Evolutionary conservation across 192 early-diverging fungal species (phyloP).

Genomic region (Coemansia sp.): DNA sequence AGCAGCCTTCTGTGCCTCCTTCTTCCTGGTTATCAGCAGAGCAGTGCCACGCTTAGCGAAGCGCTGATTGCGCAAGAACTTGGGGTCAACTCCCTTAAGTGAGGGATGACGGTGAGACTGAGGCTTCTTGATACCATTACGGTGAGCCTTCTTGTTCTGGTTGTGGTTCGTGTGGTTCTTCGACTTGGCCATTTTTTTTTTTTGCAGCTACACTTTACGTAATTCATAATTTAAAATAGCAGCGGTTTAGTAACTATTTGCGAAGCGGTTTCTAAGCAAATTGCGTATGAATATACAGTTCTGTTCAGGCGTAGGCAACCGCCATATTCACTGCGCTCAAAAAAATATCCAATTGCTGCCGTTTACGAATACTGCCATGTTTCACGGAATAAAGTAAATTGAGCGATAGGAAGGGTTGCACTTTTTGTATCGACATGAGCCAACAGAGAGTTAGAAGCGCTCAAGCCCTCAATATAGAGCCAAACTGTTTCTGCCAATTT

Average conservation of each 20-base stretch:
- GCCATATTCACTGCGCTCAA: not conserved
- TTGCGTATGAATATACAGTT: not conserved
- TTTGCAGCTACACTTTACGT: not conserved
- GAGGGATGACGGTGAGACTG: conserved; percentile 85
- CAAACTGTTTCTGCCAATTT: not conserved
- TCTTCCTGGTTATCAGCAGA: conserved; percentile 40
- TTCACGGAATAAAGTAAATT: too few species aligned
- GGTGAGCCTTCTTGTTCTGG: conserved; percentile 99
- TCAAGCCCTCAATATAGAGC: not conserved
- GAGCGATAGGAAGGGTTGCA: not conserved
- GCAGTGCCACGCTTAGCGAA: conserved; percentile 73
- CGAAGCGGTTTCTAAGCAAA: not conserved
- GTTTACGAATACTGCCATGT: not conserved
- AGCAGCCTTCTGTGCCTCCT: conserved; percentile 34
- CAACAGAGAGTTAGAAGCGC: not conserved
- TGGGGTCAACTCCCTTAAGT: conserved; percentile 88
- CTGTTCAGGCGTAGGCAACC: not conserved
- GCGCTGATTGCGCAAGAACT: conserved; percentile 98
- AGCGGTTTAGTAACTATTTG: not conserved
- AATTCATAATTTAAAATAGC: not conserved
- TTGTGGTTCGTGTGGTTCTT: conserved; percentile 99
- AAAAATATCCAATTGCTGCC: not conserved
- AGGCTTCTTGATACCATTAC: conserved; percentile 99
- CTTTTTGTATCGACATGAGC: not conserved
- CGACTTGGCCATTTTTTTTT: conserved; percentile 83